These are phyloP conservation scores for Dichotomocladium elegans DNA, from an alignment of 371 early-diverging fungal genomes.

Conservation along the genomic window DNA sequence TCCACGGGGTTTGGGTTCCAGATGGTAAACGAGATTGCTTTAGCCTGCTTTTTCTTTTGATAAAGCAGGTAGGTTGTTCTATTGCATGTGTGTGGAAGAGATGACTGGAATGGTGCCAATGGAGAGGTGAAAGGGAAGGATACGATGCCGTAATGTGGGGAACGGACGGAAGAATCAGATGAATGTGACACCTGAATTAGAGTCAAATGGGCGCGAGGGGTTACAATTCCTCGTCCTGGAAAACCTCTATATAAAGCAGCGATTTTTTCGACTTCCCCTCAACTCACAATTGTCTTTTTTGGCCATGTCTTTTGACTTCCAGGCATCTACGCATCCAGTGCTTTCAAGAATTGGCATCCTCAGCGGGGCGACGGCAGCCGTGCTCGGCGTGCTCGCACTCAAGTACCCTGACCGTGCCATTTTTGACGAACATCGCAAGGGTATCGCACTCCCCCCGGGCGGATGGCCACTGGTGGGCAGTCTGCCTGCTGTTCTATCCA, in stretches of 20 bases:
- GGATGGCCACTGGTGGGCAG: conserved; percentile 30
- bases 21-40: background rate
- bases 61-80: background rate
- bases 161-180: background rate
- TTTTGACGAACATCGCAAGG: conserved; percentile 21
- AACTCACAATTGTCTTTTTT: background rate
- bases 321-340: background rate
- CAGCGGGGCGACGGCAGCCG: conserved; percentile 12
- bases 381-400: conserved; percentile 19
- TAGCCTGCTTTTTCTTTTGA: background rate
- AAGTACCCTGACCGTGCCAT: conserved; percentile 31
- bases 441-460: background rate
- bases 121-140: background rate
- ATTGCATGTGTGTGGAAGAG: background rate
- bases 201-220: background rate
- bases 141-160: background rate
- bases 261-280: background rate
- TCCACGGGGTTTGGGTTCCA: background rate
- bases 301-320: background rate
- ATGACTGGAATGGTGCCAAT: background rate
- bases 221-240: background rate
- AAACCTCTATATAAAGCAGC: background rate
- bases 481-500: conserved; percentile 9
- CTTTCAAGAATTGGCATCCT: background rate
- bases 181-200: background rate